Evolutionary conservation across 2,329 filamentous ascomycete species (phyloP), one percentile per base, ranked within the genome.

Genomic region (Aspergillus proliferans): DNA sequence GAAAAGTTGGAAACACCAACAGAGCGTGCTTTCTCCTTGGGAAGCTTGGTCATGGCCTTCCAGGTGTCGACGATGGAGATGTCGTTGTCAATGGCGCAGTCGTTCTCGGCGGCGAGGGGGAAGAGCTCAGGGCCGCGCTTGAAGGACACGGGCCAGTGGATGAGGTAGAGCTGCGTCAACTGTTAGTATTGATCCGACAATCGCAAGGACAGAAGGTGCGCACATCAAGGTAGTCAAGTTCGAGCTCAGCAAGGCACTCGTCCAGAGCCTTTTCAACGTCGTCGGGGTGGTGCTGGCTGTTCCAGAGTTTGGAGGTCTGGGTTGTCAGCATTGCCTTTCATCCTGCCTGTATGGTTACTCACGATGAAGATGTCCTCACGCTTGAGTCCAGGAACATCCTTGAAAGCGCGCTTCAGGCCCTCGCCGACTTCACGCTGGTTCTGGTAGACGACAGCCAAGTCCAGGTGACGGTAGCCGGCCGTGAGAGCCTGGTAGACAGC

Each of bases 291-390:
- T 80, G 78, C 58, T 70, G 65, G 58, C 58, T 66, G 67, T 82
- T 82, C 80, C 79, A 84, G 10, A 83, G 69, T 69, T 84, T 84
- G 53, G 75, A 76, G n/a, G 80, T 83, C 67, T 70, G 45, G 1
- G 10, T 15, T 22, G 42, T 56, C 41, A 58, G 50, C 8, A 28
- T 15, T 10, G 1, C 14, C 14, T 15, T 12, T 18, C 8, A 15
- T 15, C 4, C 4, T 28, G 39, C 2, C 3, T 14, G 10, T 26
- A n/a, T 3, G 4, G 15, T 1, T 3, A 54, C 65, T 50, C 58
- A 70, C 67, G 51, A 71, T 70, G 58, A 71, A 71, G 40, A 71
- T 49, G 48, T 71, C 68, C 58, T 69, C 66, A 48, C 68, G 65
- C 60, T 70, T 71, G 52, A 71, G 61, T 43, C 67, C 67, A 6